Base-by-base conservation (phyloP, 2,329 filamentous ascomycete genomes). In the Fusarium foetens region DNA sequence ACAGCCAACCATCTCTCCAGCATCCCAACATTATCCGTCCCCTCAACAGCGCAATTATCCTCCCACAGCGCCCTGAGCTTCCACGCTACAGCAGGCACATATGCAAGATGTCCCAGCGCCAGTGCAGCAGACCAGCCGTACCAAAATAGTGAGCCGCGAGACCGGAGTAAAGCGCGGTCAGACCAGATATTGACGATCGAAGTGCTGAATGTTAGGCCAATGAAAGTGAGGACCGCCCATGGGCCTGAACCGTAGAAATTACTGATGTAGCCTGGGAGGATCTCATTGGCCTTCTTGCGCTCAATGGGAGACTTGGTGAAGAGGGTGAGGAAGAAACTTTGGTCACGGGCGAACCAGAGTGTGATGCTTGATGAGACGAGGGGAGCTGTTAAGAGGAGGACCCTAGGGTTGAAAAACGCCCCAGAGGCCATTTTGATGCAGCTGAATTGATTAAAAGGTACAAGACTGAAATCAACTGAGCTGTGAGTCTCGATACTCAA, bases 311-410 rank as follows among this genome's bases (percentile, higher is more conserved):
- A 69, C 12, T 70, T 74, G 7, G 82, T 79, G 65, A 86, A 74
- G 71, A 79, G 73, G 53, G 75, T 70, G 43, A 86, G 80, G 76
- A 86, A 85, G 55, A 81, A 71, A 67, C 82, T 80, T 68, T 86
- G 84, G 76, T 86, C 84, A 43, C 79, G 78, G 19, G 84, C 83
- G 78, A 81, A 86, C 72, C 83, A 80, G 55, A 87, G 79, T 1
- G 84, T 82, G 72, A 81, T 81, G 5, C 85, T 85, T 6, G 84
- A 84, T n/a, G 84, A 84, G 70, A 87, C 70, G 29, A 87, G 77
- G 1, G 86, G 86, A 4, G 84, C 79, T 23, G 84, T 73, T 49
- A 85, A 81, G 38, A 87, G 79, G 43, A 77, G 64, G 11, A 80
- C 79, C 48, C 80, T 73, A 16, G 81, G 80, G 70, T 84, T 80